Evolutionary conservation across 768 basidiomycete genomes (phyloP).

Genomic region (Pisolithus tinctorius): DNA sequence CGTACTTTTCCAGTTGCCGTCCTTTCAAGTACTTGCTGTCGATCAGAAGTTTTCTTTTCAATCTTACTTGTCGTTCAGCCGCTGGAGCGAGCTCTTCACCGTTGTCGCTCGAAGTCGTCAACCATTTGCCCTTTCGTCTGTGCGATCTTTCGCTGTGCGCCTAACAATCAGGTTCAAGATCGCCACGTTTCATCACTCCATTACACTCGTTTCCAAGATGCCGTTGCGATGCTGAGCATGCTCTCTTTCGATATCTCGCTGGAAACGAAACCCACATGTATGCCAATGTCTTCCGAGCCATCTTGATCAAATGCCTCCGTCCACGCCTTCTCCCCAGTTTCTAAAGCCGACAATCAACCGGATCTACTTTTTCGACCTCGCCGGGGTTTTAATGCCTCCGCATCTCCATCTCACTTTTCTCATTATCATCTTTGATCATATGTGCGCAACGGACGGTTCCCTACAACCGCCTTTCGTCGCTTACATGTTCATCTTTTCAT

Average conservation of each 20-base stretch:
- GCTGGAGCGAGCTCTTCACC: background rate
- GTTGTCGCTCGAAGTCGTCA: conserved; percentile 3
- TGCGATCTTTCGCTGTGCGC: conserved; percentile 6
- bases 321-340: conserved; percentile 7
- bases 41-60: background rate
- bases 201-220: conserved; percentile 7
- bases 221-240: conserved; percentile 6
- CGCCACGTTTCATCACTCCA: conserved; percentile 9
- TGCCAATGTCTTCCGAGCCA: conserved; percentile 10
- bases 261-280: background rate
- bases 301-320: conserved; percentile 11
- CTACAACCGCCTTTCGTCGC: conserved; percentile 13
- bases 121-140: conserved; percentile 4
- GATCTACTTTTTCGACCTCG: conserved; percentile 26
- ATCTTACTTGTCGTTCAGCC: background rate
- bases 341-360: conserved; percentile 13
- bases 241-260: conserved; percentile 6
- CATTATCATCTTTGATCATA: conserved; percentile 20
- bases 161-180: conserved; percentile 7
- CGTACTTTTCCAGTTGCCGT: conserved; percentile 1
- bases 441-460: conserved; percentile 24
- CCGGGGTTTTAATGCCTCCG: conserved; percentile 7
- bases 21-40: background rate
- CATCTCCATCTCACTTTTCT: conserved; percentile 1
- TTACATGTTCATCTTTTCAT: conserved; percentile 10